Base-by-base conservation (phyloP, 352 stramenopile species). In the Albugo candida region DNA sequence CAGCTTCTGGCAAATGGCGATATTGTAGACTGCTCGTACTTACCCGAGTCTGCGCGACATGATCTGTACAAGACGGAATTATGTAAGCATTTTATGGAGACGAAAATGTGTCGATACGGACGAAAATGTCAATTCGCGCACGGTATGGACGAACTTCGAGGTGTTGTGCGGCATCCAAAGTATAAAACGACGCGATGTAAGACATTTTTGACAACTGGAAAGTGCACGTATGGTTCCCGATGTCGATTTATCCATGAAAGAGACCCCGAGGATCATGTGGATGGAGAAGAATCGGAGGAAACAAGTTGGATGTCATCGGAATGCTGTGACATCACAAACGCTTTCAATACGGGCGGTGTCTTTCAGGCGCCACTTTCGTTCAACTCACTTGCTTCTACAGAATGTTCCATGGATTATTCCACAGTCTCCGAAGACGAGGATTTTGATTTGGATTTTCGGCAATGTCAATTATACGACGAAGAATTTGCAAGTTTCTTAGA, bases 131-230 rank as follows among this genome's bases (percentile, higher is more conserved):
- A 92, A 56, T 94, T 94, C 53, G 81, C 81, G 5, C 81, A 94
- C 52, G 81, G 81, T 13, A 58, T 81, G 37, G 71, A 86, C 0
- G 81, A 94, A 50, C 65, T 94, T 11, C 72, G 81, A 35, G 72
- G 77, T 14, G 74, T 94, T 17, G 61, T 91, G 45, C 77, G 80
- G 38, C 81, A 93, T 60, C 81, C 81, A 36, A 89, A 92, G 61
- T 93, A 93, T 74, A 93, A 93, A 67, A 93, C 81, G 13, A 87
- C 78, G 27, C 78, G 79, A 14, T 93, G 81, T 69, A 92, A 92
- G 60, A 78, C 75, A 35, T 93, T 84, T 53, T 40, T 85, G 50
- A 70, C 64, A 17, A 92, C 81, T 5, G 81, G 81, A 27, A 72
- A 72, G 43, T 93, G 81, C 60, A 81, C 83, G 63, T 93, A 93